Conservation (phyloP, 768 basidiomycete species). For the Termitomyces heimii region DNA sequence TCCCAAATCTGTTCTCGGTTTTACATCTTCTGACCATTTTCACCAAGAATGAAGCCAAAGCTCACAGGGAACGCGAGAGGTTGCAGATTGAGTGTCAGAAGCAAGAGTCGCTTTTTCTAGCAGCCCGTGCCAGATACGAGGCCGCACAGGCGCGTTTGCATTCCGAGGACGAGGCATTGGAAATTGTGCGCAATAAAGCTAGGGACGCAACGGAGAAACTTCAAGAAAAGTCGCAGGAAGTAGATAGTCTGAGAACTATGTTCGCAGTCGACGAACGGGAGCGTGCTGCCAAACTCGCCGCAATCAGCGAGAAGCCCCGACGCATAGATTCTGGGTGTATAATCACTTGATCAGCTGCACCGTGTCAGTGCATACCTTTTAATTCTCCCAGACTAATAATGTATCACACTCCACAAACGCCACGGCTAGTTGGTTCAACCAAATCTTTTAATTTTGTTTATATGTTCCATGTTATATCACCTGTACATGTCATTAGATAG, state of each 20-base stretch:
- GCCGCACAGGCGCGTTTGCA: constrained; percentile 40
- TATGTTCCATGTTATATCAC: constrained; percentile 1
- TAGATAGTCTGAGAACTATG: constrained; percentile 58
- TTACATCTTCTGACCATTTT: background rate
- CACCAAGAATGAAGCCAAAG: constrained; percentile 57
- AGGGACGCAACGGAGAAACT: constrained; percentile 55
- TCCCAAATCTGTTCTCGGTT: background rate
- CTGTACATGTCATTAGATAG: constrained; percentile 5
- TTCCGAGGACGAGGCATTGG: constrained; percentile 42
- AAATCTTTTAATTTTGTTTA: background rate
- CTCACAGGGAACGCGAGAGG: constrained; percentile 47
- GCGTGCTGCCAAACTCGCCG: constrained; percentile 42
- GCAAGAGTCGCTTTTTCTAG: constrained; percentile 52
- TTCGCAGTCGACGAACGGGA: constrained; percentile 72
- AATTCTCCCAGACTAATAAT: background rate
- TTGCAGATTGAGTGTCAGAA: constrained; percentile 55
- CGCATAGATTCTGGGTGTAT: constrained; percentile 6
- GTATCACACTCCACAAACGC: background rate
- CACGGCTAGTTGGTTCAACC: background rate
- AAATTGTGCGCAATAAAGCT: constrained; percentile 46
- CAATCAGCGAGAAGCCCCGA: constrained; percentile 34
- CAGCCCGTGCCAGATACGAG: constrained; percentile 57
- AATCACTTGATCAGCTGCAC: constrained; percentile 1
- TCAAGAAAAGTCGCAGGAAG: constrained; percentile 66
- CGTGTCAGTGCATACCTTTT: background rate